Evolutionary conservation across 1,139 yeast species (phyloP).

Genomic region (Lodderomyces metapsilosis): DNA sequence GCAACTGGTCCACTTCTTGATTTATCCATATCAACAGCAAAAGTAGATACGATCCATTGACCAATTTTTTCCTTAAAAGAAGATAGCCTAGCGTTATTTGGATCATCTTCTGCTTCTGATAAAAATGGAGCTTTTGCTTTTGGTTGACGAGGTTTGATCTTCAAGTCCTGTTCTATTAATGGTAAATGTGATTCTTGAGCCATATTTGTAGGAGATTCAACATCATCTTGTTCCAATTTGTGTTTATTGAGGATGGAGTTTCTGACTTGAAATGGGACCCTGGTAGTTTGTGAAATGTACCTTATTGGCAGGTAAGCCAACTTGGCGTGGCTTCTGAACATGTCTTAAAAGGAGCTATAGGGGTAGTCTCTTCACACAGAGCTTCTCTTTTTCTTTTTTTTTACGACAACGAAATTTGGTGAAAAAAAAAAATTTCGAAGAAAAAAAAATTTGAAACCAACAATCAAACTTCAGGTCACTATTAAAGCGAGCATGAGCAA

Average conservation of each 20-base stretch:
- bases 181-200: constrained; percentile 54
- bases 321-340: constrained; percentile 3
- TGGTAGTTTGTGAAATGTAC: constrained; percentile 7
- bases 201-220: constrained; percentile 40
- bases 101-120: constrained; percentile 54
- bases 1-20: constrained; percentile 93
- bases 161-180: constrained; percentile 39
- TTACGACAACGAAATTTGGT: neutral
- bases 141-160: constrained; percentile 40
- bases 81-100: constrained; percentile 50
- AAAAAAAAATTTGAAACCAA: constrained; percentile 2
- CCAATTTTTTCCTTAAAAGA: constrained; percentile 72
- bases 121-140: constrained; percentile 48
- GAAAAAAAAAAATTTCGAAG: constrained; percentile 1
- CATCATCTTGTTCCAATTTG: constrained; percentile 13
- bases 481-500: constrained; percentile 40
- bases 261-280: constrained; percentile 14
- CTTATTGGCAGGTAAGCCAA: constrained; percentile 4
- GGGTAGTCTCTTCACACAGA: neutral
- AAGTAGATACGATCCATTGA: constrained; percentile 62
- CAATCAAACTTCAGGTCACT: no score
- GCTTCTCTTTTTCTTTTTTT: neutral
- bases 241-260: constrained; percentile 21
- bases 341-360: neutral
- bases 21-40: constrained; percentile 86